Evolutionary conservation across 192 early-diverging fungal species (phyloP), one percentile per base, ranked within the genome.

Genomic region (Gigaspora rosea): DNA sequence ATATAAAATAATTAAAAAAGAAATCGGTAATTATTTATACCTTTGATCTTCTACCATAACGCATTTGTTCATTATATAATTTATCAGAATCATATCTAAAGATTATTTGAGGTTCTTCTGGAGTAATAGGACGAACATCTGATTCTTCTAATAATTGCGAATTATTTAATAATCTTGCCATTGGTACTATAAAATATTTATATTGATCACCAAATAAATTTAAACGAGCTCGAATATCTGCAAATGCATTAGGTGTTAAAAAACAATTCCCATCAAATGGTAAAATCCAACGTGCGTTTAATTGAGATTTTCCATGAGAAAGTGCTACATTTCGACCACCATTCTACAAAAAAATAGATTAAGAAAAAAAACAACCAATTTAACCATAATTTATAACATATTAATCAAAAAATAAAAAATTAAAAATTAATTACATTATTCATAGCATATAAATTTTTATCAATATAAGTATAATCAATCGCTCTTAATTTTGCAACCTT

Each of bases 241-340:
- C 68, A 76, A 86, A 87, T 11, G 81, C 88, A 18, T 86, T 85
- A 20, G 80, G 59, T 58, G 87, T 90, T 46, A 90, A 51, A 69
- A 86, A 90, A 61, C 86, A 88, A 71, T 90, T 90, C 18, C 89
- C 89, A 63, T 90, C 89, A 79, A 90, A 89, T 13, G 89, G 88
- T 72, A 90, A 82, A 54, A 90, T 87, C 89, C 89, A 90, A 36
- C 81, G 82, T 12, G 83, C 82, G 75, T 86, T 82, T 18, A 76
- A 75, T 58, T 85, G 71, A 13, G 73, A 54, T 71, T 85, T 85
- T 6, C 80, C 89, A 62, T 90, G 89, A 27, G 77, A 59, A 47
- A 90, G 79, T 2, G 86, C 89, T 9, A 82, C 81, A 75, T 90
- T 90, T 22, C 89, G 77, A 52, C 88, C 89, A 46, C 88, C 89